Evolutionary conservation across 495 filamentous ascomycete genomes (phyloP).

Genomic region (Penicillium canescens): DNA sequence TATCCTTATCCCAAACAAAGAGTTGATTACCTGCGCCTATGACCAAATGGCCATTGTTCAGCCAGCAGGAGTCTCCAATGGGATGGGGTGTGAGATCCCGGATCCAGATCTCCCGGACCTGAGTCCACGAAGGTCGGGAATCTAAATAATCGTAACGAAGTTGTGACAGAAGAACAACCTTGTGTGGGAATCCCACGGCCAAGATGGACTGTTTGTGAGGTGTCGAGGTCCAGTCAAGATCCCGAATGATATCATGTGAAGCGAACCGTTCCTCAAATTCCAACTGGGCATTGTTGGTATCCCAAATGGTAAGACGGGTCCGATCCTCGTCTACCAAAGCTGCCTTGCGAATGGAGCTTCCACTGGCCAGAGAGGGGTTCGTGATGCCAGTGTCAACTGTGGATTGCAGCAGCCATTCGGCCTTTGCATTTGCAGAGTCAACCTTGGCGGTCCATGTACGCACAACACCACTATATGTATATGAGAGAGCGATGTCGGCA

Average conservation of each 20-base stretch:
- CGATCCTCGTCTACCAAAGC: slow-evolving; percentile 73
- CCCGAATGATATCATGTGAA: slow-evolving; percentile 71
- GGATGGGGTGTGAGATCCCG: slow-evolving; percentile 83
- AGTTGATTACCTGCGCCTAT: slow-evolving; percentile 91
- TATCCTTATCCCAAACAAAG: slow-evolving; percentile 78
- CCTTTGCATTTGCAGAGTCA: slow-evolving; percentile 49
- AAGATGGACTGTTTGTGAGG: slow-evolving; percentile 89
- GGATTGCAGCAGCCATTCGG: slow-evolving; percentile 84
- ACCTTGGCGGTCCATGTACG: slow-evolving; percentile 86
- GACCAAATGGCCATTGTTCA: slow-evolving; percentile 77
- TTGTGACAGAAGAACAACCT: slow-evolving; percentile 82
- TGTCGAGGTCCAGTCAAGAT: slow-evolving; percentile 94
- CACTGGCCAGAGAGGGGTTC: slow-evolving; percentile 77
- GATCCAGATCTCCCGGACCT: slow-evolving; percentile 79
- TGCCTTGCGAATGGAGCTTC: slow-evolving; percentile 83
- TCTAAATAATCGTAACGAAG: slow-evolving; percentile 93
- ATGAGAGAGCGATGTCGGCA: slow-evolving; percentile 84
- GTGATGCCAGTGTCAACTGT: slow-evolving; percentile 77
- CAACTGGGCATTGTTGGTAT: slow-evolving; percentile 75
- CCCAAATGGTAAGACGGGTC: slow-evolving; percentile 90
- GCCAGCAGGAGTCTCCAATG: slow-evolving; percentile 91
- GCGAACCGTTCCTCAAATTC: slow-evolving; percentile 79
- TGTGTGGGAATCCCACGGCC: slow-evolving; percentile 85
- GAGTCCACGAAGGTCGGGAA: slow-evolving; percentile 85
- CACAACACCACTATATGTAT: slow-evolving; percentile 72